Conservation (phyloP, 1,284 basidiomycete species). For the Mycena sp. region DNA sequence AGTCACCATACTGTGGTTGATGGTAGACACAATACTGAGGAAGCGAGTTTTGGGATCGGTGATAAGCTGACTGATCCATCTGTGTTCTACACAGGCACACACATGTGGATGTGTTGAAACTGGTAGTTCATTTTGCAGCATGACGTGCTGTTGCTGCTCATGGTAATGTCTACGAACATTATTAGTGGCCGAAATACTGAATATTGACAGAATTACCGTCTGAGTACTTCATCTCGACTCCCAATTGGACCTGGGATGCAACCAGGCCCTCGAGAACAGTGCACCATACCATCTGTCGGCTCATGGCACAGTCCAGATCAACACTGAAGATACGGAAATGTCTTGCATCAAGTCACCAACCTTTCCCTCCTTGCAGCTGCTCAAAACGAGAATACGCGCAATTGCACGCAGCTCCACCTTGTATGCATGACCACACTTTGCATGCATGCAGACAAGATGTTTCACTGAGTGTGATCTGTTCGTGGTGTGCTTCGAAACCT, state of each 20-base stretch:
- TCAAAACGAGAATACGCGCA: slow-evolving; percentile 8
- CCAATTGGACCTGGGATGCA: slow-evolving; percentile 36
- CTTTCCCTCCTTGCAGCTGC: slow-evolving; percentile 20
- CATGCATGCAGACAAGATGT: background rate
- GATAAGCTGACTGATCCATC: slow-evolving; percentile 18
- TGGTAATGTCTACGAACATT: slow-evolving; percentile 22
- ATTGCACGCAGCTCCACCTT: slow-evolving; percentile 16
- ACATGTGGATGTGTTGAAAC: slow-evolving; percentile 12
- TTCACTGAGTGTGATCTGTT: slow-evolving; percentile 9
- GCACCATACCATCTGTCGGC: slow-evolving; percentile 27
- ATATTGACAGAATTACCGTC: slow-evolving; percentile 15
- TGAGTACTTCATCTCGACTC: slow-evolving; percentile 32
- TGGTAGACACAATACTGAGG: too few relatives aligned
- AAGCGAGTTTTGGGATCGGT: background rate
- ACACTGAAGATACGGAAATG: background rate
- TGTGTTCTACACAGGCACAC: slow-evolving; percentile 12
- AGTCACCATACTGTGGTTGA: too few relatives aligned
- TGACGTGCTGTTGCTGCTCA: slow-evolving; percentile 27
- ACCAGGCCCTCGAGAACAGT: too few relatives aligned
- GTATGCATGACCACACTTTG: slow-evolving; percentile 17
- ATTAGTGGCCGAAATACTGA: background rate
- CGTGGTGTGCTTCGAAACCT: background rate
- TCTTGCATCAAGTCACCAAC: slow-evolving; percentile 13
- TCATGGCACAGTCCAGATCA: too few relatives aligned
- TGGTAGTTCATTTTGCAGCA: slow-evolving; percentile 26